Conservation (phyloP, 768 basidiomycete genomes). For the Collybia sordida region DNA sequence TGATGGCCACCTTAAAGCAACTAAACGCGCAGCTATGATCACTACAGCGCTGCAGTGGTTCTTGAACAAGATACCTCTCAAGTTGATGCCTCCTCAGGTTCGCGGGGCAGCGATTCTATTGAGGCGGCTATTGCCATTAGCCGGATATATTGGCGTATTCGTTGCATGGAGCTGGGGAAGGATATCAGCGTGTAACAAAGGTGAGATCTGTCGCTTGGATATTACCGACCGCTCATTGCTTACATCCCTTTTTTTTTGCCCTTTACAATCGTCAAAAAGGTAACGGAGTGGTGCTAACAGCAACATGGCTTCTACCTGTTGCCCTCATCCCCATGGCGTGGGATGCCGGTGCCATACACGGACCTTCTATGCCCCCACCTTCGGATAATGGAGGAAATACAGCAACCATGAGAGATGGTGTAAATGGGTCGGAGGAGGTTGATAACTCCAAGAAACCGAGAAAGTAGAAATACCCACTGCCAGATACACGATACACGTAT, state of each 20-base stretch:
- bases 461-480: slow-evolving; percentile 1
- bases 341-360: slow-evolving; percentile 50
- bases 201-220: slow-evolving; percentile 27
- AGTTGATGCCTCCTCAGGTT: slow-evolving; percentile 60
- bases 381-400: background rate
- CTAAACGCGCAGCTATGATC: slow-evolving; percentile 73
- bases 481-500: background rate
- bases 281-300: slow-evolving; percentile 76
- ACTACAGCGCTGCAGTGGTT: slow-evolving; percentile 75
- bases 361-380: slow-evolving; percentile 19
- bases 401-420: background rate
- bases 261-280: slow-evolving; percentile 38
- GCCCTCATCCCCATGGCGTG: slow-evolving; percentile 75
- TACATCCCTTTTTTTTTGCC: background rate
- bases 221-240: background rate
- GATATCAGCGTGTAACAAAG: slow-evolving; percentile 67
- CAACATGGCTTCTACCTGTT: slow-evolving; percentile 80
- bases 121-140: slow-evolving; percentile 61
- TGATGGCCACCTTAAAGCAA: slow-evolving; percentile 62
- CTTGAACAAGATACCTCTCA: slow-evolving; percentile 60
- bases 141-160: slow-evolving; percentile 74
- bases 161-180: slow-evolving; percentile 79
- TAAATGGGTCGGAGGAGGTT: slow-evolving; percentile 15
- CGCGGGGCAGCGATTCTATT: slow-evolving; percentile 55
- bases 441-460: slow-evolving; percentile 6